These are phyloP conservation scores for Talaromyces sp. DNA, from an alignment of 2,329 filamentous ascomycete species.

Conservation along the genomic window DNA sequence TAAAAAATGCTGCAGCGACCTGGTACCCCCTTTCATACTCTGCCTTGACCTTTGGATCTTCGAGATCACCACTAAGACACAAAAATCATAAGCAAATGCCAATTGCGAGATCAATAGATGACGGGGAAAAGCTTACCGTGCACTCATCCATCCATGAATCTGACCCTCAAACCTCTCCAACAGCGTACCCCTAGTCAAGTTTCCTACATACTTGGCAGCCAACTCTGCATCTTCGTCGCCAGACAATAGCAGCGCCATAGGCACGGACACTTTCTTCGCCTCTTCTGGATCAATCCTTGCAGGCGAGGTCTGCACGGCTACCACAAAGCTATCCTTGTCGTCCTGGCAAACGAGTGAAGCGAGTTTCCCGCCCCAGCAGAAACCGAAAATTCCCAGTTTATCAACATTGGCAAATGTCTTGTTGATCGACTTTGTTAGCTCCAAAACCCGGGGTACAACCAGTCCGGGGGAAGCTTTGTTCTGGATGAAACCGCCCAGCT, in stretches of 20 bases:
- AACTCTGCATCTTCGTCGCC: conserved; percentile 21
- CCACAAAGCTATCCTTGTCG: conserved; percentile 1
- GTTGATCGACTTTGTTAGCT: conserved; percentile 41
- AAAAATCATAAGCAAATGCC: background rate
- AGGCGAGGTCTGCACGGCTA: conserved; percentile 9
- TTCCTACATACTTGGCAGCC: conserved; percentile 16
- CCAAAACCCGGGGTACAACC: conserved; percentile 27
- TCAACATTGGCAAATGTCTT: conserved; percentile 51
- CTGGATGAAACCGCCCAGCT: conserved; percentile 55
- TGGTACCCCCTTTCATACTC: conserved; percentile 53
- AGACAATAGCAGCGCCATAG: conserved; percentile 8
- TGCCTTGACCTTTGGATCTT: conserved; percentile 50
- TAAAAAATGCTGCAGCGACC: conserved; percentile 2
- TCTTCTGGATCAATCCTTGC: conserved; percentile 8
- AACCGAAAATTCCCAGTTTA: conserved; percentile 59
- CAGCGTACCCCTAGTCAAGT: conserved; percentile 4
- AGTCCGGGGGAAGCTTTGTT: conserved; percentile 29
- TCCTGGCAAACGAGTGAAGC: conserved; percentile 7
- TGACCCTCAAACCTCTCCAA: conserved; percentile 62
- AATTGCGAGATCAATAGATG: background rate
- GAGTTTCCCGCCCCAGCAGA: conserved; percentile 70
- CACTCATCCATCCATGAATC: conserved; percentile 71
- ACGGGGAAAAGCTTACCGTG: conserved; percentile 34
- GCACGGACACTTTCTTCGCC: conserved; percentile 3
- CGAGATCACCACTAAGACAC: conserved; percentile 48